phyloP scores from a whole-genome alignment of 495 filamentous ascomycete genomes.

The Mytilinidion resinicola region DNA sequence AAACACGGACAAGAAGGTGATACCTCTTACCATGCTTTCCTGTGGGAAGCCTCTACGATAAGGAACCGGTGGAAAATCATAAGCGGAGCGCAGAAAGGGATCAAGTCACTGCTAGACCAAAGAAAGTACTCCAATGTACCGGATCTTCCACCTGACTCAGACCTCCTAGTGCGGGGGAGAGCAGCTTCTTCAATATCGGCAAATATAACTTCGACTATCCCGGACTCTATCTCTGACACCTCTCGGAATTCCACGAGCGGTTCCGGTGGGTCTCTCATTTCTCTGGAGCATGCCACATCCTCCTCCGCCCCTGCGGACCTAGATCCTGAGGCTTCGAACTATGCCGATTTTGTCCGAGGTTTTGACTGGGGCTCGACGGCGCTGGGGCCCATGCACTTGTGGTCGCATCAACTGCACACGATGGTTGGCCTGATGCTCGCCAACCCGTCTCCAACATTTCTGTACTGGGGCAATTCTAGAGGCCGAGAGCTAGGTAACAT shows the following conservation, averaged over 20 bases:
- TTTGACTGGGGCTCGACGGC: conserved; percentile 19
- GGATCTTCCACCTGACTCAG: too few species aligned
- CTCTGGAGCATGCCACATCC: too few species aligned
- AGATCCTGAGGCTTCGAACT: background rate
- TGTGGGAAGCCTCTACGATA: background rate
- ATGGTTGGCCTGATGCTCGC: conserved; percentile 12
- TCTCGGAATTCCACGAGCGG: too few species aligned
- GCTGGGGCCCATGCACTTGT: conserved; percentile 16
- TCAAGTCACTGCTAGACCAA: background rate
- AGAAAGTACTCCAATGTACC: too few species aligned
- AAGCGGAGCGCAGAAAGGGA: background rate
- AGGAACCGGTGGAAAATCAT: background rate
- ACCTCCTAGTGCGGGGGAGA: too few species aligned
- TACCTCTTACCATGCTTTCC: background rate
- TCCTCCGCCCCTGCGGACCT: too few species aligned
- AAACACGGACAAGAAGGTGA: background rate
- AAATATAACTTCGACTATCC: too few species aligned
- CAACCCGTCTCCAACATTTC: conserved; percentile 9
- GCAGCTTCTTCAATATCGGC: too few species aligned
- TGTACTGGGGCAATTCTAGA: conserved; percentile 17
- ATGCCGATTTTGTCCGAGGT: conserved; percentile 11
- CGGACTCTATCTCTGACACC: too few species aligned
- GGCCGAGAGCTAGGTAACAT: too few species aligned
- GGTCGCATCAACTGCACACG: conserved; percentile 13
- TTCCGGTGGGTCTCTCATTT: too few species aligned